Conservation (phyloP, 78 protist species). For the Dictyostelium capitatum region DNA sequence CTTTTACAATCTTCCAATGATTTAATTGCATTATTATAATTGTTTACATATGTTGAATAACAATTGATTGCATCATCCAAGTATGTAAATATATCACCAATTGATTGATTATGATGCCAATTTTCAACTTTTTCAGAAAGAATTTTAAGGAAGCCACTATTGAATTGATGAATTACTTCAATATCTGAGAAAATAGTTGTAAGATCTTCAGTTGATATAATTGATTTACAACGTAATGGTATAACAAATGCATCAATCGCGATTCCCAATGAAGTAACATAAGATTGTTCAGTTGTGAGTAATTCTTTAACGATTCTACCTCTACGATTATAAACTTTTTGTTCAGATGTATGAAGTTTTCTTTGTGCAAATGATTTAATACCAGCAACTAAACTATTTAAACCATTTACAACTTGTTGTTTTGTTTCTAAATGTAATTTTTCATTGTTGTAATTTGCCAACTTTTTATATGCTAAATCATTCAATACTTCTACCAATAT, state of each 20-base stretch:
- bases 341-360: constrained; percentile 6
- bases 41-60: constrained; percentile 74
- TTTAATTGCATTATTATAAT: constrained; percentile 53
- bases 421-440: not conserved
- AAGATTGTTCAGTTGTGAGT: constrained; percentile 49
- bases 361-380: constrained; percentile 25
- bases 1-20: constrained; percentile 4
- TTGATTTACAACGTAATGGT: not conserved
- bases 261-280: constrained; percentile 3
- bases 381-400: not conserved
- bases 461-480: constrained; percentile 16
- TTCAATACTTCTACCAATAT: constrained; percentile 34
- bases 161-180: constrained; percentile 36
- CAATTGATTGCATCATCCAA: constrained; percentile 29
- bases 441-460: not conserved
- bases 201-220: not conserved
- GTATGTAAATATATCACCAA: constrained; percentile 27
- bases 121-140: constrained; percentile 23
- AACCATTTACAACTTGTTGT: not conserved
- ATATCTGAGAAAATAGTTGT: constrained; percentile 28
- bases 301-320: constrained; percentile 50
- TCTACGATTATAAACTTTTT: not conserved
- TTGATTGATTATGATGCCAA: constrained; percentile 44
- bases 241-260: constrained; percentile 16
- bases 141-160: constrained; percentile 7